Evolutionary conservation across 208 protist species (phyloP).

Genomic region (Acanthamoeba lenticulata): DNA sequence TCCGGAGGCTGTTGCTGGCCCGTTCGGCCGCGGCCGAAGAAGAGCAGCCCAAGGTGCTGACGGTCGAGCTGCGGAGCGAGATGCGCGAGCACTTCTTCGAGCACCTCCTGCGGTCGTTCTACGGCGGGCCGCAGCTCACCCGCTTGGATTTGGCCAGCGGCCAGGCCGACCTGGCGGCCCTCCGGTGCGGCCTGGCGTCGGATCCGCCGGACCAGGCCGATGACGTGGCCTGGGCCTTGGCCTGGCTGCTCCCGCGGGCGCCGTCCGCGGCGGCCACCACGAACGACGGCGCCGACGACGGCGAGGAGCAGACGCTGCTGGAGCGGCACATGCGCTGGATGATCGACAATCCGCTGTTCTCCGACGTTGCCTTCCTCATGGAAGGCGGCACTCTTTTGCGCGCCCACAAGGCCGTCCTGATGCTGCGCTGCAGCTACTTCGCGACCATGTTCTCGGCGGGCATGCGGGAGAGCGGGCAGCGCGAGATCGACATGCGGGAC

Average conservation of each 20-base stretch:
- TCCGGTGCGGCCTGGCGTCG: background rate
- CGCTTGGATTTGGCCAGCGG: background rate
- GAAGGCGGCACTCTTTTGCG: background rate
- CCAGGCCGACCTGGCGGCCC: background rate
- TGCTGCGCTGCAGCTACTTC: background rate
- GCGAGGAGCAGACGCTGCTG: background rate
- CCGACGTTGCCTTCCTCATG: background rate
- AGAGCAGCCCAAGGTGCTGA: background rate
- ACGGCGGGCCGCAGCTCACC: background rate
- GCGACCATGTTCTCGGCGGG: background rate
- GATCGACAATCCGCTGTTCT: conserved; percentile 4
- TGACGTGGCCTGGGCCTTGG: too few species aligned
- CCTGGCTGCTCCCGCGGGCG: too few species aligned
- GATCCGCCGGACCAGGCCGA: background rate
- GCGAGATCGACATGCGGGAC: background rate
- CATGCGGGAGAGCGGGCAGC: background rate
- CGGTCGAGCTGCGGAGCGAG: background rate
- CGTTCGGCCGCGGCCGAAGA: background rate
- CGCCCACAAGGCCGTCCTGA: background rate
- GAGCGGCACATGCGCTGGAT: background rate
- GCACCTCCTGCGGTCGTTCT: background rate
- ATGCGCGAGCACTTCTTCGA: background rate
- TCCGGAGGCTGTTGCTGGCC: background rate
- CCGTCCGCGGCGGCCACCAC: too few species aligned
- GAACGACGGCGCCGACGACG: background rate